Evolutionary conservation across 2,329 filamentous ascomycete genomes (phyloP), one percentile per base, ranked within the genome.

Genomic region (Trichoderma harzianum): DNA sequence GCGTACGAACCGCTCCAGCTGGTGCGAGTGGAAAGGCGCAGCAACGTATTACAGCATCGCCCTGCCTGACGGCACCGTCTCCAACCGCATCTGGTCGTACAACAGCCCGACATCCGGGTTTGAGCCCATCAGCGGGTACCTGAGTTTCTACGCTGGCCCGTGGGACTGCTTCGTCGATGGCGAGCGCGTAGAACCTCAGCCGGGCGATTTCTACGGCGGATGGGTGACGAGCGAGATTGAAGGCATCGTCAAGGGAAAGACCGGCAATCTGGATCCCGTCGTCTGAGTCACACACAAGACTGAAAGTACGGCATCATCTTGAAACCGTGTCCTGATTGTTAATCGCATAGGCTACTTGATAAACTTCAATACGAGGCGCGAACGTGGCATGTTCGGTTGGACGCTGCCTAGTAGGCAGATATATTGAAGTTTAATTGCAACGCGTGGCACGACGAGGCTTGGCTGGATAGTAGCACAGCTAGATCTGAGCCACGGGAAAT

Each of bases 121-220:
- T 77, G 82, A 82, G 74, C 79, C 80, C 7, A 85, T 91, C 76
- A 86, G 85, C 75, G 86, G 85, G 16, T 86, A 86, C 78, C 75
- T 91, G 65, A 87, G 86, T 53, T 88, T 91, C 75, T 91, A 89
- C 76, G 87, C 86, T 14, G 87, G 85, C 16, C 88, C 88, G 14
- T 90, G 88, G 88, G 85, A 89, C 72, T 91, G 88, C 76, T 88
- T 83, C 78, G 88, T 90, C 5, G 88, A 90, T 77, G 87, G 87
- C 11, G 88, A 90, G 78, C 83, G 83, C 76, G 89, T 90, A 24
- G 82, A 86, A 78, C 81, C 87, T 51, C 88, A 90, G 80, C 87
- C 86, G 18, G 87, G 87, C 8, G 88, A 90, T 75, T 90, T 90
- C 74, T 90, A 90, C 78, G 89, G 89, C 28, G 89, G 89, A 3